These are phyloP conservation scores for Aspergillus sclerotiicarbonarius DNA, from an alignment of 495 filamentous ascomycete species.

Conservation along the genomic window DNA sequence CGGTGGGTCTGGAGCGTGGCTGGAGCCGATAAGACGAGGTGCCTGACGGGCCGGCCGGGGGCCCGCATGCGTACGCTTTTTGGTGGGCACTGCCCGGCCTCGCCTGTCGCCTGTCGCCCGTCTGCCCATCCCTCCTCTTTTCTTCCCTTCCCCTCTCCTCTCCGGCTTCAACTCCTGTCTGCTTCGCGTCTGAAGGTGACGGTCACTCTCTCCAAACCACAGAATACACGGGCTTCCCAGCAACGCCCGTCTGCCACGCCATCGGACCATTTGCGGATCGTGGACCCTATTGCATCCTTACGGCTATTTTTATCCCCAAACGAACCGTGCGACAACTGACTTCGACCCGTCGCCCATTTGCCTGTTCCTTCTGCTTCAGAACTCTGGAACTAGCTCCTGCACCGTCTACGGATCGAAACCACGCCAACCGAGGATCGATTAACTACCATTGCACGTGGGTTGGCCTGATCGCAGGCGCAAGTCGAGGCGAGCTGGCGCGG, in stretches of 20 bases:
- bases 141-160: conserved; percentile 11
- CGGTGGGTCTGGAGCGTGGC: background rate
- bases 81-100: background rate
- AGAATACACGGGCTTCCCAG: background rate
- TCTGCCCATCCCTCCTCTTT: conserved; percentile 12
- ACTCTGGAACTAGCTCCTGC: background rate
- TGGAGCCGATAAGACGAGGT: conserved; percentile 7
- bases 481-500: conserved; percentile 10
- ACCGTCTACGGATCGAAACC: background rate
- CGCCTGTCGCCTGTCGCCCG: background rate
- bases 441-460: background rate
- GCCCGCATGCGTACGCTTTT: conserved; percentile 22
- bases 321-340: conserved; percentile 1
- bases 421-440: background rate
- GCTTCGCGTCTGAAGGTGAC: background rate
- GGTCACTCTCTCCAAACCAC: background rate
- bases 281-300: background rate
- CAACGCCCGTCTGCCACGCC: background rate
- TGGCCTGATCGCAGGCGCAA: conserved; percentile 16
- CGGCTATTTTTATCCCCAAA: conserved; percentile 6
- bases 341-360: background rate
- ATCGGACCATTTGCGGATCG: background rate
- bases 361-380: background rate
- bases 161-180: background rate
- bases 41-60: conserved; percentile 16